phyloP scores from a whole-genome alignment of 1,139 yeast species.

The Tardiomyces depauwii region DNA sequence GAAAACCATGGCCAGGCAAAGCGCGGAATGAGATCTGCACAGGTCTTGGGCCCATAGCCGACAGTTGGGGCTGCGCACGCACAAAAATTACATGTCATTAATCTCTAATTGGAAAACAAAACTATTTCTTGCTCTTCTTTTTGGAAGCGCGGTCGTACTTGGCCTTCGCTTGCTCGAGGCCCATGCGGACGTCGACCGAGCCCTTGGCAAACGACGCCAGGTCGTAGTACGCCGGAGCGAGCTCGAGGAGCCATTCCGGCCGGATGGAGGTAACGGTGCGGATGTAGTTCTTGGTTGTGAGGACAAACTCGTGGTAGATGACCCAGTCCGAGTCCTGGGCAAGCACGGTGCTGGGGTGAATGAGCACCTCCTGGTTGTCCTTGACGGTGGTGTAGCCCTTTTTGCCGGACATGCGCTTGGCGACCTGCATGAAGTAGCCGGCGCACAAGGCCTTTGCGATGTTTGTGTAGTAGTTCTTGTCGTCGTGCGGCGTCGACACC shows the following conservation, averaged over 20 bases:
- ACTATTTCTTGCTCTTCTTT: too few species aligned
- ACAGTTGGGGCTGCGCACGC: too few species aligned
- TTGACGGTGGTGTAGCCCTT: conserved; percentile 74
- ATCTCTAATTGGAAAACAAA: too few species aligned
- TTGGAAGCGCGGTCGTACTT: too few species aligned
- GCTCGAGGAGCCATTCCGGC: conserved; percentile 84
- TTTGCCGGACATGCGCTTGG: conserved; percentile 42
- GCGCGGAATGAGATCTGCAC: too few species aligned
- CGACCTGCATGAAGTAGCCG: conserved; percentile 99
- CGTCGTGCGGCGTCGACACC: conserved; percentile 58
- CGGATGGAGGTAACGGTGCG: conserved; percentile 87
- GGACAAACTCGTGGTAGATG: conserved; percentile 86
- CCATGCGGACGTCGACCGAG: conserved; percentile 13
- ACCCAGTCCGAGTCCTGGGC: conserved; percentile 88
- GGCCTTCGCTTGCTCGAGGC: conserved; percentile 11
- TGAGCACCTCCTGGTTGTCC: conserved; percentile 89
- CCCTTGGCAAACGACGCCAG: conserved; percentile 8
- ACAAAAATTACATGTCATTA: too few species aligned
- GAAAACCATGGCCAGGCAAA: too few species aligned
- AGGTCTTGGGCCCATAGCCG: too few species aligned
- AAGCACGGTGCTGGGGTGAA: conserved; percentile 88
- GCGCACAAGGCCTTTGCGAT: conserved; percentile 77
- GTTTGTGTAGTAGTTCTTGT: conserved; percentile 51
- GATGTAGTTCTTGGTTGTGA: conserved; percentile 86
- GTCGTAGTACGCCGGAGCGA: conserved; percentile 54